These are phyloP conservation scores for Ustilago crameri DNA, from an alignment of 1,284 basidiomycete genomes.

Conservation along the genomic window DNA sequence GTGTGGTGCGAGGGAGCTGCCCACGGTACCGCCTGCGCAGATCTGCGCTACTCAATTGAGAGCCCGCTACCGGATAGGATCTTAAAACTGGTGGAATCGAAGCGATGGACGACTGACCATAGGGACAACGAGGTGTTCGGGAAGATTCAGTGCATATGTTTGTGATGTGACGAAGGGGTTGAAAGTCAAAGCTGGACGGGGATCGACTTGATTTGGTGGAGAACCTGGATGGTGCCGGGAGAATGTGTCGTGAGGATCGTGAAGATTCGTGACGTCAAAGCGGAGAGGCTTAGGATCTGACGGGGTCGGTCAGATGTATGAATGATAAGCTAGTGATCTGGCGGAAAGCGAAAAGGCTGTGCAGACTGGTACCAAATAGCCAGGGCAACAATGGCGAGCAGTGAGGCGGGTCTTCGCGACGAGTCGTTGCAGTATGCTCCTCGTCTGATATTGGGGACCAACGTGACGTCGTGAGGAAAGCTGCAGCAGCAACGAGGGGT, in stretches of 20 bases:
- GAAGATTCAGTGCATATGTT: background rate
- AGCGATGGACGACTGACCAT: background rate
- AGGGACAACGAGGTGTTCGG: background rate
- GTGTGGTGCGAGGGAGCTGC: background rate
- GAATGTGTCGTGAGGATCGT: constrained; percentile 30
- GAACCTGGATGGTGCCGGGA: background rate
- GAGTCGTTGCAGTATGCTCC: too few species aligned
- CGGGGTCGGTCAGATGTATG: background rate
- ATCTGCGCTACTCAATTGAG: background rate
- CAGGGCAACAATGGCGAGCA: constrained; percentile 2
- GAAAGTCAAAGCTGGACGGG: background rate
- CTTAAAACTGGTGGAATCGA: background rate
- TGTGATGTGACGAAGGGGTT: background rate
- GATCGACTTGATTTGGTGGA: background rate
- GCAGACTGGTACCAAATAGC: background rate
- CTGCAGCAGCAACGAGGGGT: background rate
- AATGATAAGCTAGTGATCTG: background rate
- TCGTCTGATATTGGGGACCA: background rate
- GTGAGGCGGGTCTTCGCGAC: background rate
- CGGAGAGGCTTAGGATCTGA: background rate
- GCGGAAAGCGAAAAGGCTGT: too few species aligned
- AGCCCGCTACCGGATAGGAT: background rate
- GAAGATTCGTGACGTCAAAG: constrained; percentile 14
- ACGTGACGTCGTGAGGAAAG: background rate
- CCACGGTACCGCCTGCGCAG: background rate